Evolutionary conservation across 1,284 basidiomycete genomes (phyloP).

Genomic region (Porogramme epimiltina): DNA sequence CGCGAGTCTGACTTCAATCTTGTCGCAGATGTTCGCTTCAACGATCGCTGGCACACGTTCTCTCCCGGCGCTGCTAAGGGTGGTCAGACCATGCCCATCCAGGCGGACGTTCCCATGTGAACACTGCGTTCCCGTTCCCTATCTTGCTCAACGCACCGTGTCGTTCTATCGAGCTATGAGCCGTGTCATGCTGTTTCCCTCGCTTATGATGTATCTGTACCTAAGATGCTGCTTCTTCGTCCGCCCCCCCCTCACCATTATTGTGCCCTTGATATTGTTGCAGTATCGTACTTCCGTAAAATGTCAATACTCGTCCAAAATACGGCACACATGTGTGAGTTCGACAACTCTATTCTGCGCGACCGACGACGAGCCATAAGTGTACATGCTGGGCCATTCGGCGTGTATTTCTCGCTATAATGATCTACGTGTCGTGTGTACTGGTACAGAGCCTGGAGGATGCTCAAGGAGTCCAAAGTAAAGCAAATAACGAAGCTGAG

Average conservation of each 20-base stretch:
- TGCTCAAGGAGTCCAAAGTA: too few species aligned
- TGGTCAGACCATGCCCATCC: constrained; percentile 56
- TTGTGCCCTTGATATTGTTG: background rate
- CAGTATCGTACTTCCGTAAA: background rate
- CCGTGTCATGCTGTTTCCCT: background rate
- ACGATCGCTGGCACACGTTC: constrained; percentile 91
- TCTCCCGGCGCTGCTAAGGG: constrained; percentile 83
- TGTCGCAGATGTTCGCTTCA: constrained; percentile 81
- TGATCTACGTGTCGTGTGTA: too few species aligned
- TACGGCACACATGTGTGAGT: too few species aligned
- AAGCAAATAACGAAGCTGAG: background rate
- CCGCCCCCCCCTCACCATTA: background rate
- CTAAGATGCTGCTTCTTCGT: too few species aligned
- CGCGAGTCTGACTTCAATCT: constrained; percentile 1
- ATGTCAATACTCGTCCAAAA: background rate
- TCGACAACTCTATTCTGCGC: constrained; percentile 3
- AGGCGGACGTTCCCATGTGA: constrained; percentile 26
- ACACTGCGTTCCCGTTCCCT: background rate
- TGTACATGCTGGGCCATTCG: too few species aligned
- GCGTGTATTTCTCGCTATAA: background rate
- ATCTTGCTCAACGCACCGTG: background rate
- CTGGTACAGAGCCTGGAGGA: too few species aligned
- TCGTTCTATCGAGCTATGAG: background rate
- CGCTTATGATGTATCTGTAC: constrained; percentile 13
- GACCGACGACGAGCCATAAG: too few species aligned